Percentiles rank a stretch among this genome's conserved stretches.
phyloP scores from a whole-genome alignment of 1,284 basidiomycete genomes.

The Sanghuangporus baumii region DNA sequence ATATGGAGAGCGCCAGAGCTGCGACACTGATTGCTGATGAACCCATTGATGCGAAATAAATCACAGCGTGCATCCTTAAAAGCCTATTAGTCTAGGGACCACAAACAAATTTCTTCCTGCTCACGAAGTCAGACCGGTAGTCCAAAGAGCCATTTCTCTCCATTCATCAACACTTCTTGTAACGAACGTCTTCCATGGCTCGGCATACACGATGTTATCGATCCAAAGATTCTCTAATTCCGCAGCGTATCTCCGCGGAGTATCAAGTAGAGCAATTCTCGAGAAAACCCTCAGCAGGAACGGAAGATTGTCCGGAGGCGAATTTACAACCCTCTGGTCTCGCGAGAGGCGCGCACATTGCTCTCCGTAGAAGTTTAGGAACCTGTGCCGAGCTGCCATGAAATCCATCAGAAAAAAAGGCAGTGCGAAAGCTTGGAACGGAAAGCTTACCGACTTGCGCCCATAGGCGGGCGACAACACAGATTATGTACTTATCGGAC shows the following conservation, averaged over 20 bases:
- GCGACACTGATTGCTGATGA: constrained; percentile 2
- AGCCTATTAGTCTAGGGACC: neutral
- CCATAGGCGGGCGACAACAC: constrained; percentile 22
- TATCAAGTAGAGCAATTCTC: constrained; percentile 25
- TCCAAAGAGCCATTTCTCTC: constrained; percentile 18
- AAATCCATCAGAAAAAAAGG: constrained; percentile 9
- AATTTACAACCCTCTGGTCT: constrained; percentile 3
- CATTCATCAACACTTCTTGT: constrained; percentile 26
- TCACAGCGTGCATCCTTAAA: constrained; percentile 12
- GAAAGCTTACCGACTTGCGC: constrained; percentile 14
- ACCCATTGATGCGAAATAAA: neutral
- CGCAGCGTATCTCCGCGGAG: constrained; percentile 24
- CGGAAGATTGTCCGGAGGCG: neutral
- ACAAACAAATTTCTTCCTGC: neutral
- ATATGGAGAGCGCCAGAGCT: constrained; percentile 11
- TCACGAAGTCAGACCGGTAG: constrained; percentile 2
- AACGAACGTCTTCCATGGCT: constrained; percentile 29
- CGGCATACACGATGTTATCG: constrained; percentile 30
- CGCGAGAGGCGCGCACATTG: constrained; percentile 16
- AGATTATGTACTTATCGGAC: constrained; percentile 29
- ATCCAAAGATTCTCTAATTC: constrained; percentile 27
- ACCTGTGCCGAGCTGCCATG: constrained; percentile 27
- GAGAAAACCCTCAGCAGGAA: constrained; percentile 3
- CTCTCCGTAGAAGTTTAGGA: constrained; percentile 19
- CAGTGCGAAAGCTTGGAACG: neutral